Base-by-base conservation (phyloP, 2,329 filamentous ascomycete genomes). In the Leptographium wingfieldii region DNA sequence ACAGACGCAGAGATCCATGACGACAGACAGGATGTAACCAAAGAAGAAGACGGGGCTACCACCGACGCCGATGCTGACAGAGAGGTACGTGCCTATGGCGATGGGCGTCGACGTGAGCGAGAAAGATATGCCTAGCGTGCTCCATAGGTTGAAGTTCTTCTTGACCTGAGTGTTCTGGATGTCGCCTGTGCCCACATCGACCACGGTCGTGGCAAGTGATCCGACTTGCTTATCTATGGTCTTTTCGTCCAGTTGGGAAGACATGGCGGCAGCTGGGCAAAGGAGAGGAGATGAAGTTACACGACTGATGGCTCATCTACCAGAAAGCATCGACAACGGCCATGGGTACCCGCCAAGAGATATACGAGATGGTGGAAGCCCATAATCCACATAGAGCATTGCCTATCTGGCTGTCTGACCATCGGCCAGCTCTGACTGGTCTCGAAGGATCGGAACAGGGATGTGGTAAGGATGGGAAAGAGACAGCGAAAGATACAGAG, bases 31-130 rank as follows among this genome's bases (percentile, higher is more conserved):
- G 5, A 60, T 51, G 48, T 53, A 60, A 25, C 58, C 58, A n/a
- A 56, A 60, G 48, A 60, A 53, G 27, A 60, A 60, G 19, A 60
- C 55, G 2, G 58, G 58, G n/a, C 58, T 60, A 25, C 58, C 58
- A 14, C 58, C 58, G 7, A 60, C 58, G 33, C 58, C 58, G 19
- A 60, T 48, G 16, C 5, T 33, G 22, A 56, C 55, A 5, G 58
- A 60, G 14, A 60, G 55, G 35, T 60, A 60, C 1, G 54, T 56
- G 25, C 58, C 58, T 11, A 60, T 54, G 7, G 58, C 48, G n/a
- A 60, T 52, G 46, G 58, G 58, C 38, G 58, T 60, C 0, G 48
- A 57, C 7, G 58, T 60, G 14, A 60, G n/a, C 5, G 54, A 57
- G 19, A 53, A 60, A 2, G 54, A 12, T 1, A 60, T 46, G 27